Conservation (phyloP, 208 protist species). For the Vickermania ingenoplastis region DNA sequence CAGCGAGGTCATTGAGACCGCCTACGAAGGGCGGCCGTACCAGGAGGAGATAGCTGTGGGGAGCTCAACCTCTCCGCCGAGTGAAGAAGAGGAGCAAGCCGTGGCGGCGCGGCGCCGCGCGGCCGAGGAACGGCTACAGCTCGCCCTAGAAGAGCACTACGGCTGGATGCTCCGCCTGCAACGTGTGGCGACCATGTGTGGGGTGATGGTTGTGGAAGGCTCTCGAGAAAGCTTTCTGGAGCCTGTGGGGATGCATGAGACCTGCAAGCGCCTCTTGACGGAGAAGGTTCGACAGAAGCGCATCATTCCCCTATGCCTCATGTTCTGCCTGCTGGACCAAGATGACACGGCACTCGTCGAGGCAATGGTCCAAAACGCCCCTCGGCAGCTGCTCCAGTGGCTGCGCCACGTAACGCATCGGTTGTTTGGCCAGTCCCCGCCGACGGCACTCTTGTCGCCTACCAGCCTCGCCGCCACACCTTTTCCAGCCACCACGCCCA, state of each 20-base stretch:
- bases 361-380: conserved; percentile 40
- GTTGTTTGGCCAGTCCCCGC: conserved; percentile 25
- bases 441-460: background rate
- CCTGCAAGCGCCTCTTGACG: conserved; percentile 54
- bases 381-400: conserved; percentile 47
- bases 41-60: conserved; percentile 15
- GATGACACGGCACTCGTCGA: conserved; percentile 65
- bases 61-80: background rate
- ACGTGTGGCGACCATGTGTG: conserved; percentile 42
- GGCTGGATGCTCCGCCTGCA: conserved; percentile 42
- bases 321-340: conserved; percentile 78
- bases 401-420: conserved; percentile 61
- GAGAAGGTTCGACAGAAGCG: conserved; percentile 58
- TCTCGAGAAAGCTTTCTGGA: conserved; percentile 76
- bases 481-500: background rate
- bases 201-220: conserved; percentile 61
- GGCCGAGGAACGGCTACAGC: conserved; percentile 6
- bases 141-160: conserved; percentile 25
- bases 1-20: conserved; percentile 42
- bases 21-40: conserved; percentile 21
- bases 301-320: conserved; percentile 61
- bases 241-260: conserved; percentile 62
- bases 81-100: background rate
- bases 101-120: background rate
- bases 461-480: background rate